These are phyloP conservation scores for Lentinula novae-zelandiae DNA, from an alignment of 1,284 basidiomycete species.

Conservation along the genomic window DNA sequence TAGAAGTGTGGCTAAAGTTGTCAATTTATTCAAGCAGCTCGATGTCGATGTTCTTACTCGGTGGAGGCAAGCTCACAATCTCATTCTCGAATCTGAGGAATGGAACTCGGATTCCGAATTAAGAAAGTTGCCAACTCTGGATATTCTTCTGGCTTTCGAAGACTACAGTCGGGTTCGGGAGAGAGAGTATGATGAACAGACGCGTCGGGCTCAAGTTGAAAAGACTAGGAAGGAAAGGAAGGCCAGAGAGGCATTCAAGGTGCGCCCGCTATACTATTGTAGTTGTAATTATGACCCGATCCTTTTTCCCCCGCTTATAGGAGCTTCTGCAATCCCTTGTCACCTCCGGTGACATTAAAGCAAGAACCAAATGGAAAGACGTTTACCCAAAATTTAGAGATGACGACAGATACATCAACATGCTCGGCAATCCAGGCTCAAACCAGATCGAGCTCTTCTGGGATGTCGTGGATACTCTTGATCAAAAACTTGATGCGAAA, in stretches of 20 bases:
- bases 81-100: slow-evolving; percentile 72
- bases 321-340: slow-evolving; percentile 70
- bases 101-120: slow-evolving; percentile 77
- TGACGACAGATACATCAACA: slow-evolving; percentile 79
- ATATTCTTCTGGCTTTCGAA: slow-evolving; percentile 89
- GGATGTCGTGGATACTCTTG: slow-evolving; percentile 87
- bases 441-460: slow-evolving; percentile 95
- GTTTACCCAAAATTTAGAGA: slow-evolving; percentile 75
- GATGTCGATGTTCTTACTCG: slow-evolving; percentile 86
- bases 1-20: slow-evolving; percentile 76
- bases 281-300: background rate
- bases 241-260: slow-evolving; percentile 85
- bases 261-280: slow-evolving; percentile 26
- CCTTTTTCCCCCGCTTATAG: slow-evolving; percentile 29
- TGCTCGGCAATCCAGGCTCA: slow-evolving; percentile 90
- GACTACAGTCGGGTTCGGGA: slow-evolving; percentile 87
- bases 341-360: slow-evolving; percentile 65
- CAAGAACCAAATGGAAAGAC: slow-evolving; percentile 89
- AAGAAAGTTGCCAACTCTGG: slow-evolving; percentile 78
- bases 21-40: slow-evolving; percentile 75
- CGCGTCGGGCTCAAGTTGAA: slow-evolving; percentile 75
- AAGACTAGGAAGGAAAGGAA: slow-evolving; percentile 81
- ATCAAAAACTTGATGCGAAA: slow-evolving; percentile 80
- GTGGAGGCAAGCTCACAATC: slow-evolving; percentile 79
- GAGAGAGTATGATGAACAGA: slow-evolving; percentile 84